Base-by-base conservation (phyloP, 2,329 filamentous ascomycete genomes). In the Penicillium concentricum region DNA sequence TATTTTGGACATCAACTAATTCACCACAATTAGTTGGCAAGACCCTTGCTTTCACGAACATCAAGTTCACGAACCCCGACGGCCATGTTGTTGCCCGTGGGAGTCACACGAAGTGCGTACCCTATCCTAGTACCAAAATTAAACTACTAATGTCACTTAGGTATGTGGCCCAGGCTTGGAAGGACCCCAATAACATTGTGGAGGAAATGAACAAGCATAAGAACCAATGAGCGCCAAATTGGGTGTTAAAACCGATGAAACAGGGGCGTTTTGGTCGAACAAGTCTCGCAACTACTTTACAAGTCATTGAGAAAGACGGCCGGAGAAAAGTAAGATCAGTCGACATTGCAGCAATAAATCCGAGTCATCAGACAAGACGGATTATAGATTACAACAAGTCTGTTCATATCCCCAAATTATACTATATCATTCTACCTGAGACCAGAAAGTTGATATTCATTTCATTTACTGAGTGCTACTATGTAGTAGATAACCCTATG, bases 31-130 rank as follows among this genome's bases (percentile, higher is more conserved):
- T 55, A 85, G 83, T 88, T 65, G 86, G 86, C 26, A 88, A 87
- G 70, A 87, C 82, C 2, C 74, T 88, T 35, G 85, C 85, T 7
- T 88, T 80, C 65, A 88, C 86, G 0, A 82, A 78, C 4, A 84
- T 88, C 61, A 78, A 77, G 46, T 88, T 89, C 69, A 78, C 74
- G 57, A 87, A 88, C 62, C 73, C 68, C 16, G 81, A 83, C 55
- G 78, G 84, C 46, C 80, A 87, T 49, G 58, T 87, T 9, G 81
- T 88, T 52, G 86, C 86, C 2, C 76, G 86, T 57, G 86, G 86
- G 3, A 88, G 86, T 64, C 86, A 89, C 71, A 88, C 86, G 2
- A 89, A 89, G 78, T 85, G 69, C 67, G 76, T 65, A 48, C 1
- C 22, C 22, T 9, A 22, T 15, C 3, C 13, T 18, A 18, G 24